These are phyloP conservation scores for Aspergillus piperis DNA, from an alignment of 2,329 filamentous ascomycete genomes.

Conservation along the genomic window DNA sequence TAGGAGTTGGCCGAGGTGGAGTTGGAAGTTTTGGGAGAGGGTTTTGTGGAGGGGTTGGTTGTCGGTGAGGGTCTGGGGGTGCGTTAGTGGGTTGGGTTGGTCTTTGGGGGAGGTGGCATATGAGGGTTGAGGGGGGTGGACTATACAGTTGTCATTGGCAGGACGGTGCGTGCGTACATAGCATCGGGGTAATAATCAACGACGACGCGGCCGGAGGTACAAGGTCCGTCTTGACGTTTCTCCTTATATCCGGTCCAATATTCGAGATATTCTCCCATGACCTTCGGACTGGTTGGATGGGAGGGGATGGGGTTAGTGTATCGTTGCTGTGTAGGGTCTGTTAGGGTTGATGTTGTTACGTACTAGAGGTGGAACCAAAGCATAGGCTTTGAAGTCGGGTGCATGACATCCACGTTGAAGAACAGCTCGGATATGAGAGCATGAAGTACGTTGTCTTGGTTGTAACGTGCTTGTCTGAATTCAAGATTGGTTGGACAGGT, in stretches of 20 bases:
- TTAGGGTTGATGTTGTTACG: no score
- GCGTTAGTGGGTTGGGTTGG: background rate
- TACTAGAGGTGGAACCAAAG: no score
- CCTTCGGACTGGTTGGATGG: constrained; percentile 16
- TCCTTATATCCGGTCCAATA: constrained; percentile 31
- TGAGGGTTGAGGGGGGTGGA: no score
- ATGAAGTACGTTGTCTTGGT: constrained; percentile 28
- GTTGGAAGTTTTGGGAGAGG: constrained; percentile 29
- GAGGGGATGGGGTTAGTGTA: background rate
- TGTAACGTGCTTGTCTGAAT: constrained; percentile 12
- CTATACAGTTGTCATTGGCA: constrained; percentile 27
- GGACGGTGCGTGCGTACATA: constrained; percentile 6
- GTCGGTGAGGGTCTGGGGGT: constrained; percentile 18
- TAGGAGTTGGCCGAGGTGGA: constrained; percentile 29
- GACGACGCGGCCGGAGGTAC: constrained; percentile 21
- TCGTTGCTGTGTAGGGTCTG: no score
- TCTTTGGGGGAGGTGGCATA: no score
- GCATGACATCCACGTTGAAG: constrained; percentile 16
- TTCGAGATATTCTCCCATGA: constrained; percentile 19
- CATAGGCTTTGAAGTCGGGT: no score
- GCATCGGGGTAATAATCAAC: constrained; percentile 20
- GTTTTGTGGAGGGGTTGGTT: constrained; percentile 17
- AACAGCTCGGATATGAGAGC: constrained; percentile 29
- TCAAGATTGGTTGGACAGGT: background rate
- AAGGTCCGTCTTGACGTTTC: constrained; percentile 25